Base-by-base conservation (phyloP, 2,329 filamentous ascomycete genomes). In the Amesomyces nigricolor region DNA sequence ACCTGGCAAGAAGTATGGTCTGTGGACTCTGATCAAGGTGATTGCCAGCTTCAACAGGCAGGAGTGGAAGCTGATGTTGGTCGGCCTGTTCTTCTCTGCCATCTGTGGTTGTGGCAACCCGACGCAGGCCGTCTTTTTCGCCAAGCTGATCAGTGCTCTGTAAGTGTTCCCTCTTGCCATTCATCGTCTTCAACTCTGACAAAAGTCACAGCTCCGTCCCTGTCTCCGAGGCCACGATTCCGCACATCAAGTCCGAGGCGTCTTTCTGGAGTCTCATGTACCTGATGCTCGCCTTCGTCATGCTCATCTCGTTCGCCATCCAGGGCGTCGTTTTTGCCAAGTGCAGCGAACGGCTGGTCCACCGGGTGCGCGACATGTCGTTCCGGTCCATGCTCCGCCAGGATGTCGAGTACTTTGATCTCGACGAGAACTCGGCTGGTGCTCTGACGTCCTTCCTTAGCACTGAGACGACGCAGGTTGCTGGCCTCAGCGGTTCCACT, bases 251-350 rank as follows among this genome's bases (percentile, higher is more conserved):
- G 61, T 75, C 78, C 16, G 81, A 92, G 57, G 85, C 87, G 17
- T 83, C 90, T 66, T 96, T 96, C 69, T 96, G 90, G 90, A 85
- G 83, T 54, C 74, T 85, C 64, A 95, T 96, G 90, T 96, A 87
- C 70, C 78, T 91, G 61, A 91, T 95, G 80, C 77, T 96, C 53
- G 91, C 84, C 2, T 71, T 90, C 52, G 82, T 87, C 9, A 82
- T 88, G 66, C 81, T 95, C 57, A 69, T 91, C 52, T 77, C 85
- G 5, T 90, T 87, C 64, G 70, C 79, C 17, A 70, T 74, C 5
- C 87, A 92, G 65, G 90, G 90, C 49, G 65, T 88, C 50, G 76
- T 85, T 2, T 91, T 97, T 63, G 91, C 90, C 16, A 85, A 84
- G 65, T 91, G 89, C 73, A 94, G 90, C n/a, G 89, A 95, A 73